These are phyloP conservation scores for Eremomyces bilateralis DNA, from an alignment of 495 filamentous ascomycete genomes.

Conservation along the genomic window DNA sequence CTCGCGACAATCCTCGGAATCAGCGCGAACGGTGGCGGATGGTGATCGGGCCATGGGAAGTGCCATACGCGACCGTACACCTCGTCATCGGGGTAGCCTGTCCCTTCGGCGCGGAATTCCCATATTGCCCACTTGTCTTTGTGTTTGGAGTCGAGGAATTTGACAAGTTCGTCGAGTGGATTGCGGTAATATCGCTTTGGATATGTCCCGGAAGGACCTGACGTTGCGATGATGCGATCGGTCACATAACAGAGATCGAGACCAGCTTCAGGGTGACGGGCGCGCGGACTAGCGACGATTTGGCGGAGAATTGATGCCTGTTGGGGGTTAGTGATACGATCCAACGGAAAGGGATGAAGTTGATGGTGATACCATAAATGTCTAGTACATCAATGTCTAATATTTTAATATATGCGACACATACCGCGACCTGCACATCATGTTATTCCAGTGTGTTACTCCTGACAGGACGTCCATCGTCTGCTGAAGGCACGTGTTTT, in stretches of 20 bases:
- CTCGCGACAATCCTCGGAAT: constrained; percentile 73
- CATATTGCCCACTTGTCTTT: constrained; percentile 73
- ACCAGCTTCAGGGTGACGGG: constrained; percentile 63
- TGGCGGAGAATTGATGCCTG: constrained; percentile 47
- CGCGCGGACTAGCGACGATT: constrained; percentile 60
- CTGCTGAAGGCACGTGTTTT: too few species aligned
- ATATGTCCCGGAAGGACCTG: constrained; percentile 70
- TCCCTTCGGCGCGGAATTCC: constrained; percentile 93
- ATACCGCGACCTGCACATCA: too few species aligned
- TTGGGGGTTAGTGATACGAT: not conserved
- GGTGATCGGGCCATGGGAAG: constrained; percentile 92
- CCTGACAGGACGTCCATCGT: too few species aligned
- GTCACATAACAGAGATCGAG: constrained; percentile 94
- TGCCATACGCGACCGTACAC: constrained; percentile 68
- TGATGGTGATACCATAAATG: too few species aligned
- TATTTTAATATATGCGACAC: too few species aligned
- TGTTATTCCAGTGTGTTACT: too few species aligned
- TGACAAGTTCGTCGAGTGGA: constrained; percentile 62
- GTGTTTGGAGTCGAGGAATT: constrained; percentile 71
- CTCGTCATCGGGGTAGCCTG: constrained; percentile 78
- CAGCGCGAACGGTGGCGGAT: constrained; percentile 78
- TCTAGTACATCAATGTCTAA: too few species aligned
- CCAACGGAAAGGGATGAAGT: too few species aligned
- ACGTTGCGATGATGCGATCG: constrained; percentile 54
- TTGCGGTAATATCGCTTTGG: constrained; percentile 84